These are phyloP conservation scores for Taphrina deformans DNA, from an alignment of 1,139 yeast species.

Conservation along the genomic window DNA sequence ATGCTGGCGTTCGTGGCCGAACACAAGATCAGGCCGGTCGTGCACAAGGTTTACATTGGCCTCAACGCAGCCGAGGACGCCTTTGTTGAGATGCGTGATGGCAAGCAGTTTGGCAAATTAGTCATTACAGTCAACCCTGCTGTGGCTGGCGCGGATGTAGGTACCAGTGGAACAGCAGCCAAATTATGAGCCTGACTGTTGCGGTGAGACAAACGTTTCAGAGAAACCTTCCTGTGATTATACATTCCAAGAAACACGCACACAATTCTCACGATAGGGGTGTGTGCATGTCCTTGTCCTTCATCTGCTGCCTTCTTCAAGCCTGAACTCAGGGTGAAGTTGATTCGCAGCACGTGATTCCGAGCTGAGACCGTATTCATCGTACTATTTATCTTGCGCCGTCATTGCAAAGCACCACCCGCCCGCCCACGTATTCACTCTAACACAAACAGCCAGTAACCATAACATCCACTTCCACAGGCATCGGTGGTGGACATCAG, in stretches of 20 bases:
- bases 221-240: no score
- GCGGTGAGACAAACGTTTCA: not conserved
- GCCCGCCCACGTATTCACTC: not conserved
- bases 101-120: slow-evolving; percentile 42
- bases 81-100: slow-evolving; percentile 36
- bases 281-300: no score
- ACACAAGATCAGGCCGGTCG: slow-evolving; percentile 37
- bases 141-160: not conserved
- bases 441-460: not conserved
- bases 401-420: not conserved
- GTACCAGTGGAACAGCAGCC: slow-evolving; percentile 1
- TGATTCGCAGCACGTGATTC: no score
- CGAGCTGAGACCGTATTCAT: no score
- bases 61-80: slow-evolving; percentile 37
- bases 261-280: no score
- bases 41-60: slow-evolving; percentile 34
- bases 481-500: no score
- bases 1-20: slow-evolving; percentile 37
- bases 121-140: slow-evolving; percentile 39
- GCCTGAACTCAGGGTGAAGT: no score
- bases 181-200: slow-evolving; percentile 5
- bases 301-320: no score
- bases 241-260: no score
- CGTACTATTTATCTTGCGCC: not conserved
- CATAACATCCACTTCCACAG: not conserved